phyloP scores from a whole-genome alignment of 2,329 filamentous ascomycete genomes.

The Macroventuria anomochaeta region DNA sequence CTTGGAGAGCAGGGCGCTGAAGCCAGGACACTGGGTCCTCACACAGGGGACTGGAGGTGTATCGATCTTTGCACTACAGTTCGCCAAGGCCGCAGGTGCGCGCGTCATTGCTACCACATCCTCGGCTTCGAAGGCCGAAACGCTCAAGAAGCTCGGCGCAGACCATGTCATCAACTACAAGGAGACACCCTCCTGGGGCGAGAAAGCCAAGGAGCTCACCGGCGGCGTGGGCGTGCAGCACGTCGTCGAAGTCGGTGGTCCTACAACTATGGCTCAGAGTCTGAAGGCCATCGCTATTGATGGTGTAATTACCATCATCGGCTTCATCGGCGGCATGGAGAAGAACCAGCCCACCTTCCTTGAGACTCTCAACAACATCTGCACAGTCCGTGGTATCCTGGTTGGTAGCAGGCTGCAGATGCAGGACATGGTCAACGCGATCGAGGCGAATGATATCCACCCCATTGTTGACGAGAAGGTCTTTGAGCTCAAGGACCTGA shows the following conservation, averaged over 20 bases:
- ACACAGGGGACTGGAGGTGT: conserved; percentile 76
- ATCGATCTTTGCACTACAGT: conserved; percentile 68
- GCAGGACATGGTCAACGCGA: conserved; percentile 65
- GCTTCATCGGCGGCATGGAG: conserved; percentile 61
- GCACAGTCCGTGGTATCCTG: conserved; percentile 64
- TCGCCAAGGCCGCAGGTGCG: conserved; percentile 61
- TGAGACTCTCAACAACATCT: conserved; percentile 56
- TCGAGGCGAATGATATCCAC: conserved; percentile 65
- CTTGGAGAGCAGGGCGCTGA: conserved; percentile 48
- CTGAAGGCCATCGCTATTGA: conserved; percentile 62
- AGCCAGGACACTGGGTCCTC: conserved; percentile 59
- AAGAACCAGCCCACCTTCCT: conserved; percentile 60
- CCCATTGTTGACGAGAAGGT: conserved; percentile 65
- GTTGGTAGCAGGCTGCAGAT: conserved; percentile 64
- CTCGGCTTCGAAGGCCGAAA: conserved; percentile 56
- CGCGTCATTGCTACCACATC: conserved; percentile 65
- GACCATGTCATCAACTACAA: conserved; percentile 66
- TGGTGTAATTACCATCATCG: conserved; percentile 61
- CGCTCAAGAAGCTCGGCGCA: conserved; percentile 60
- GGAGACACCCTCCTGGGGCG: conserved; percentile 61
- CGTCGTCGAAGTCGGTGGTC: conserved; percentile 70
- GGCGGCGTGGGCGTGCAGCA: conserved; percentile 64
- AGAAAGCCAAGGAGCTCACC: conserved; percentile 59
- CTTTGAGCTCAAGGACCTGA: conserved; percentile 60
- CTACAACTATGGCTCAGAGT: conserved; percentile 61